Conservation (phyloP, 371 early-diverging fungal genomes). For the Massospora cicadina region DNA sequence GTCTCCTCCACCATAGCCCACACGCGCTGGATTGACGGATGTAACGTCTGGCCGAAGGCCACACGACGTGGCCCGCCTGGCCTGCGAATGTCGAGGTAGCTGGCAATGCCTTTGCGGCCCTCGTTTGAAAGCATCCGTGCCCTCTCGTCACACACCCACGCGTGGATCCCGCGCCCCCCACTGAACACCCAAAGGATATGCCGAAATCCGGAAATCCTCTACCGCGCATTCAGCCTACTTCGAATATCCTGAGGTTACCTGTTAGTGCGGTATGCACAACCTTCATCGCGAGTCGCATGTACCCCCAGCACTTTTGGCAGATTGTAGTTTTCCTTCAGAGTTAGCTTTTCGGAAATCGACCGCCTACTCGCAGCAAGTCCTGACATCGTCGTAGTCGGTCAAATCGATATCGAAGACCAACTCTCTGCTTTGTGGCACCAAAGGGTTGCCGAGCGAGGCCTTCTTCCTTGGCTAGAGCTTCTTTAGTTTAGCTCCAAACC, state of each 20-base stretch:
- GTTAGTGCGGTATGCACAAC: slow-evolving; percentile 52
- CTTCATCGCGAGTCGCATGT: slow-evolving; percentile 85
- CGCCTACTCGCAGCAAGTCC: slow-evolving; percentile 78
- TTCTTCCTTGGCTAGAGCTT: slow-evolving; percentile 55
- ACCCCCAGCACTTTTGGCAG: slow-evolving; percentile 84
- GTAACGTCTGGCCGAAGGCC: background rate
- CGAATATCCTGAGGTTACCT: slow-evolving; percentile 22
- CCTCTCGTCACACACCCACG: slow-evolving; percentile 92
- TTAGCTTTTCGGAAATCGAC: background rate
- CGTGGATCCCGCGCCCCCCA: slow-evolving; percentile 98
- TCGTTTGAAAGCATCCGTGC: slow-evolving; percentile 60
- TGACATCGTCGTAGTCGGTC: slow-evolving; percentile 96
- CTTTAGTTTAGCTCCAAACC: background rate
- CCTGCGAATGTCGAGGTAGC: slow-evolving; percentile 47
- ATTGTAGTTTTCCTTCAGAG: slow-evolving; percentile 57
- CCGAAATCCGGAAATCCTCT: slow-evolving; percentile 94
- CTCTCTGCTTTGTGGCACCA: slow-evolving; percentile 71
- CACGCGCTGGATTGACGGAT: background rate
- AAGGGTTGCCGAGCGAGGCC: slow-evolving; percentile 43
- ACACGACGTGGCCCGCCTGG: background rate
- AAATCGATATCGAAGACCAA: slow-evolving; percentile 99
- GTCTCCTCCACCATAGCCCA: background rate
- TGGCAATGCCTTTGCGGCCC: slow-evolving; percentile 68
- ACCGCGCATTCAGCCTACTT: slow-evolving; percentile 1
- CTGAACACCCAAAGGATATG: slow-evolving; percentile 92